Base-by-base conservation (phyloP, 768 basidiomycete species). In the Plicaturopsis crispa region DNA sequence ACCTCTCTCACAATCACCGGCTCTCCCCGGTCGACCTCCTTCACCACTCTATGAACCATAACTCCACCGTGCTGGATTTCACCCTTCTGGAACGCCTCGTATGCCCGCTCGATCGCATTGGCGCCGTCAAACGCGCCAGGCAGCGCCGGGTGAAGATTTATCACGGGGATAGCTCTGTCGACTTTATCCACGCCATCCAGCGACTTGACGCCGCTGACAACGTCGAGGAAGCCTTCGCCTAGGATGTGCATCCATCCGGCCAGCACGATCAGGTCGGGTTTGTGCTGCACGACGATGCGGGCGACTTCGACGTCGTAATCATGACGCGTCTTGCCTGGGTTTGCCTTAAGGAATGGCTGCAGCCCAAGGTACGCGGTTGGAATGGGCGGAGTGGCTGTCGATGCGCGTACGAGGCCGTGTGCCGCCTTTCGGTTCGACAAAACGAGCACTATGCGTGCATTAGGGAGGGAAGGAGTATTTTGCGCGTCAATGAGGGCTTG, bases 241-340 rank as follows among this genome's bases (percentile, higher is more conserved):
- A 97, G 71, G 50, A 98, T 88, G 52, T 98, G 93, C 94, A 99
- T 97, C 89, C 91, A 99, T 0, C 96, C 96, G 0, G 94, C 96
- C n/a, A 98, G 70, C 5, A 98, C 86, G 34, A 98, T 75, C 18
- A 94, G 56, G 59, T 97, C 88, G 0, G 94, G 94, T 22, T 63
- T 60, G 14, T 66, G 73, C 18, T 60, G 54, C 4, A 84, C 51
- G 3, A 90, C 78, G 37, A 78, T 70, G 22, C 72, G 62, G 6
- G 88, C 89, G 1, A 93, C 72, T 53, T 88, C 85, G 2, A 66
- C 61, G 53, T 94, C 94, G 60, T 96, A 97, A 54, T 94, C 87
- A 33, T 73, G 65, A 14, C 94, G 68, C 4, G 86, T 84, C 47
- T 76, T 76, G 17, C 73, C 78, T 1, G 82, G 77, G 52, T 85